Percentiles rank a stretch among this genome's conserved stretches.
These are phyloP conservation scores for Penicillium sp. DNA, from an alignment of 2,329 filamentous ascomycete species.

Conservation along the genomic window DNA sequence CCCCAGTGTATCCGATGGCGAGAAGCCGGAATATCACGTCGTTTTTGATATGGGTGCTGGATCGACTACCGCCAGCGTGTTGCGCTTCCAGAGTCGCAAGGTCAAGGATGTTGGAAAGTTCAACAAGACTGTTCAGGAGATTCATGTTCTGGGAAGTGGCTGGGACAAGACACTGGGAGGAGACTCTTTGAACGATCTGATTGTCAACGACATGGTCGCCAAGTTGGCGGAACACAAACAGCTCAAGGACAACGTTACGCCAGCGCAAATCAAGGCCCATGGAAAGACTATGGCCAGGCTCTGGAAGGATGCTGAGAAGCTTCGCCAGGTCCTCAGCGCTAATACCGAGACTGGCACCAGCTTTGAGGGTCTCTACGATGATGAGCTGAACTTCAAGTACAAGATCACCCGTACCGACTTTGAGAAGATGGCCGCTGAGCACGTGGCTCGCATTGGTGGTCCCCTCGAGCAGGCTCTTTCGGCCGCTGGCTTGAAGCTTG, in stretches of 20 bases:
- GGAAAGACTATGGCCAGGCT: conserved; percentile 86
- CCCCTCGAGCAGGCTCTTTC: conserved; percentile 76
- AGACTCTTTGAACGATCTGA: conserved; percentile 82
- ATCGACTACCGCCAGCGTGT: conserved; percentile 83
- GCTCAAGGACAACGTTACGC: conserved; percentile 41
- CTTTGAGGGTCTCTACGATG: conserved; percentile 82
- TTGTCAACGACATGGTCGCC: conserved; percentile 83
- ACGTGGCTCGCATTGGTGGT: conserved; percentile 67
- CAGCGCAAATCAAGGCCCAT: conserved; percentile 62
- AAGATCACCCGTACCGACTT: conserved; percentile 80
- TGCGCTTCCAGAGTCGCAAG: conserved; percentile 84
- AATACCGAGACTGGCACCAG: conserved; percentile 78
- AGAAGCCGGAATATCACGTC: conserved; percentile 86
- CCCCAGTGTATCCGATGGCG: conserved; percentile 77
- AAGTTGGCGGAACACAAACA: conserved; percentile 73
- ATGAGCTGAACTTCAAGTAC: conserved; percentile 92
- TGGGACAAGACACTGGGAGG: conserved; percentile 92
- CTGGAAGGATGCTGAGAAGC: conserved; percentile 85
- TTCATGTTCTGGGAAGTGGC: conserved; percentile 81
- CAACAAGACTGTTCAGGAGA: conserved; percentile 96
- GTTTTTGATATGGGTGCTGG: conserved; percentile 98
- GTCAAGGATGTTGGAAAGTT: conserved; percentile 90
- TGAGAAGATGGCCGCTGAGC: conserved; percentile 71
- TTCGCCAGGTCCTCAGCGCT: conserved; percentile 88
- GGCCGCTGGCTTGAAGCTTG: conserved; percentile 69